Evolutionary conservation across 257 asterid genomes (phyloP).

Genomic region (Nicotiana paniculata): DNA sequence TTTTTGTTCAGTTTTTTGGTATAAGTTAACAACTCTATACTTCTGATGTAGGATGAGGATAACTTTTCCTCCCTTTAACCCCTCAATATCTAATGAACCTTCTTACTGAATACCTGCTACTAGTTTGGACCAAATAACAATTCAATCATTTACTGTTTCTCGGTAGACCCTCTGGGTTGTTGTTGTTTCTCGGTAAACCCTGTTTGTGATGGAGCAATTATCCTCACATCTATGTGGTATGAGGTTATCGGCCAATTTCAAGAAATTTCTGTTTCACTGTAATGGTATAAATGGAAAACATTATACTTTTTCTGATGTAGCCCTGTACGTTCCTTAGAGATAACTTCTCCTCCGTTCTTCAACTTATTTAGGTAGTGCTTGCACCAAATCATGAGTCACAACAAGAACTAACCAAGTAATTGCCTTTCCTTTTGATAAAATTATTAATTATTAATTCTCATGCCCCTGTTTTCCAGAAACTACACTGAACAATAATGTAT

Average conservation of each 20-base stretch:
- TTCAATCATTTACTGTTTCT: background rate
- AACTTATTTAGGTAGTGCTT: background rate
- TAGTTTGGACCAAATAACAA: background rate
- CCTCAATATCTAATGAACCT: background rate
- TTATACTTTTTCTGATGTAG: background rate
- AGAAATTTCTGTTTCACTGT: background rate
- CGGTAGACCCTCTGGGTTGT: too few species aligned
- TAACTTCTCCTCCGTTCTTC: background rate
- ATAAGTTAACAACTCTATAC: background rate
- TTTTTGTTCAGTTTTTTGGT: background rate
- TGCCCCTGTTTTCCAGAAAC: too few species aligned
- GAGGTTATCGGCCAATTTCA: background rate
- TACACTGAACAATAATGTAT: too few species aligned
- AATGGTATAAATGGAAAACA: background rate
- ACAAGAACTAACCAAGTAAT: background rate
- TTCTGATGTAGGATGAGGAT: background rate
- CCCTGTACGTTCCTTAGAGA: background rate
- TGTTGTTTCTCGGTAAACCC: background rate
- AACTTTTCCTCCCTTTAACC: background rate
- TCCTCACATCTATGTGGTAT: background rate
- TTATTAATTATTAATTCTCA: too few species aligned
- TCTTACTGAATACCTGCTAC: background rate
- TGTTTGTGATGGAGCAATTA: background rate
- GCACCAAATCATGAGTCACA: background rate
- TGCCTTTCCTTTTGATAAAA: too few species aligned